A percentile compares a stretch with the other conserved stretches of the same genome.
phyloP scores from a whole-genome alignment of 768 basidiomycete genomes.

The Rhodotorula graminis region DNA sequence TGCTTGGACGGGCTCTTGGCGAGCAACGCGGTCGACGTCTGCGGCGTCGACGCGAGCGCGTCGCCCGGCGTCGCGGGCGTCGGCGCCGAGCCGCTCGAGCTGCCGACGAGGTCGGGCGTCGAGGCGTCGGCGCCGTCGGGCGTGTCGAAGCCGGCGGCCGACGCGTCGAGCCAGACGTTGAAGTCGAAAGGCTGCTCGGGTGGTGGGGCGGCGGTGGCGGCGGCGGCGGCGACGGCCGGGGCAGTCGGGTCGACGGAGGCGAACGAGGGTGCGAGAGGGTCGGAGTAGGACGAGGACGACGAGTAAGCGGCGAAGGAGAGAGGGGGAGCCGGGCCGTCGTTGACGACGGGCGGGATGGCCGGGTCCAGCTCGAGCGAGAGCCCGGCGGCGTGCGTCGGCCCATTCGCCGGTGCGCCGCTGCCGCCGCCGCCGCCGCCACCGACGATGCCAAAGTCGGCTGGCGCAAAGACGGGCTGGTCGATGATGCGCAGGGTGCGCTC shows the following conservation, averaged over 20 bases:
- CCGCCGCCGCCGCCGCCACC: not conserved
- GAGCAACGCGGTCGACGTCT: not conserved
- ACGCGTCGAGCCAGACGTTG: constrained; percentile 27
- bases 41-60: not conserved
- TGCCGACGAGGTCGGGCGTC: constrained; percentile 24
- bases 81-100: not conserved
- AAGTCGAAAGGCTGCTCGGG: constrained; percentile 17
- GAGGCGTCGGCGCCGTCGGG: constrained; percentile 1
- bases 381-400: not conserved
- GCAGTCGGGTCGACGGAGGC: not conserved
- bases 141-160: constrained; percentile 28
- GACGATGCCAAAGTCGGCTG: not conserved
- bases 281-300: not conserved
- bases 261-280: not conserved
- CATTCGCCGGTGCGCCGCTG: not conserved
- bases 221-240: fast-evolving
- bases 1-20: not conserved
- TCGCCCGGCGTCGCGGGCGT: constrained; percentile 15
- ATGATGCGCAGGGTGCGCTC: constrained; percentile 27
- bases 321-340: not conserved
- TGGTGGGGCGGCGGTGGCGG: too few relatives aligned
- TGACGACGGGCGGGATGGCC: constrained; percentile 4
- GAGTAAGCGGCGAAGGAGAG: constrained; percentile 14
- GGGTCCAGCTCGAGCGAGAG: constrained; percentile 11
- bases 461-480: not conserved